A percentile compares a stretch with the other conserved stretches of the same genome.
These are phyloP conservation scores for Thalassiosira mediterranea DNA, from an alignment of 352 stramenopile species.

Conservation along the genomic window DNA sequence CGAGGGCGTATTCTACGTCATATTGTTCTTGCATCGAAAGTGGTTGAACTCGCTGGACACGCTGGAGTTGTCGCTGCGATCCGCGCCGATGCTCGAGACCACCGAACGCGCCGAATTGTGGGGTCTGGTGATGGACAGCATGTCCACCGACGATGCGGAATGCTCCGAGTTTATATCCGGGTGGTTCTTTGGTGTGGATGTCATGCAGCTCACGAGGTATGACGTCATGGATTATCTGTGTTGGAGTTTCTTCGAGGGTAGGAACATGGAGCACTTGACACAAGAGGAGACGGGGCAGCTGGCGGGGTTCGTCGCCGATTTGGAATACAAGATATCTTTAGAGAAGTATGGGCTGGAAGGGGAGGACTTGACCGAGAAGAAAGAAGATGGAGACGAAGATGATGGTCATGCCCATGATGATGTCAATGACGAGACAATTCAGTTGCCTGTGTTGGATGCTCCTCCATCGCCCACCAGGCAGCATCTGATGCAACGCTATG, in stretches of 20 bases:
- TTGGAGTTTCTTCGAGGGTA: slow-evolving; percentile 81
- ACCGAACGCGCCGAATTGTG: slow-evolving; percentile 64
- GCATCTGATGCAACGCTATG: slow-evolving; percentile 37
- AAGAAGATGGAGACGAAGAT: slow-evolving; percentile 12
- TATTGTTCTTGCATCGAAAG: slow-evolving; percentile 67
- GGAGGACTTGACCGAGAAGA: slow-evolving; percentile 3
- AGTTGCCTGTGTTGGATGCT: neutral
- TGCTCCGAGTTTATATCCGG: slow-evolving; percentile 63
- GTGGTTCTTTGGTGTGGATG: slow-evolving; percentile 81
- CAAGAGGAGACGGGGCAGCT: slow-evolving; percentile 68
- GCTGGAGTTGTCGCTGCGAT: slow-evolving; percentile 66
- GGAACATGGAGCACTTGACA: slow-evolving; percentile 83
- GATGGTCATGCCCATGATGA: neutral
- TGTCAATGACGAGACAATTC: no score
- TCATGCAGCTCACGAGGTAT: slow-evolving; percentile 75
- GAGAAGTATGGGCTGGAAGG: slow-evolving; percentile 58
- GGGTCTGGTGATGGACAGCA: slow-evolving; percentile 62
- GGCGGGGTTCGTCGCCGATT: slow-evolving; percentile 61
- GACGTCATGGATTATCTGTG: slow-evolving; percentile 79
- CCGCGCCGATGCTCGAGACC: slow-evolving; percentile 70
- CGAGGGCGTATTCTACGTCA: slow-evolving; percentile 80
- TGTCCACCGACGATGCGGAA: slow-evolving; percentile 46
- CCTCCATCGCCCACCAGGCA: slow-evolving; percentile 23
- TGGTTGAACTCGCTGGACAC: slow-evolving; percentile 78
- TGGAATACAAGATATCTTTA: slow-evolving; percentile 71